phyloP scores from a whole-genome alignment of 1,284 basidiomycete genomes.

The Schizopora paradoxa region DNA sequence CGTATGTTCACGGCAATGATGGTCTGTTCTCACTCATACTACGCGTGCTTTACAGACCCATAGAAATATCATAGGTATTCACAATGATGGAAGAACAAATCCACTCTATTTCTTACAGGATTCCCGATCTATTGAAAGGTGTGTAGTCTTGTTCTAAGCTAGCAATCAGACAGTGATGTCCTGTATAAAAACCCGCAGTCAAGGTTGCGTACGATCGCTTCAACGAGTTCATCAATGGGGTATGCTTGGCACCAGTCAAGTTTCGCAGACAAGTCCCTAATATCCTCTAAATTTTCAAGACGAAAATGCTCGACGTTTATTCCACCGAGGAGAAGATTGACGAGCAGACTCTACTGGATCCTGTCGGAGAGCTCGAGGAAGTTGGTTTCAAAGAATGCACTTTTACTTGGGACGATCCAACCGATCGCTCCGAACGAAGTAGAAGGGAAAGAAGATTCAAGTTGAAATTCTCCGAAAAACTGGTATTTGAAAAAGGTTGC shows the following conservation, averaged over 20 bases:
- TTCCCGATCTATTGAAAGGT: not conserved
- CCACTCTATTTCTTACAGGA: not conserved
- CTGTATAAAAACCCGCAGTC: too few relatives aligned
- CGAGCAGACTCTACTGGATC: not conserved
- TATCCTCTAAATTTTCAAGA: not conserved
- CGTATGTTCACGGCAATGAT: not conserved
- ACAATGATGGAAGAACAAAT: not conserved
- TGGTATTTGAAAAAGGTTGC: not conserved
- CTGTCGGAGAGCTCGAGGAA: not conserved
- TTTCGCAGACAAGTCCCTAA: not conserved
- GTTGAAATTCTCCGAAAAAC: not conserved
- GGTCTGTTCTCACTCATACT: not conserved
- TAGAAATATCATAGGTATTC: constrained; percentile 11
- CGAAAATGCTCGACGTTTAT: not conserved
- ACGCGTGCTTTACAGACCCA: too few relatives aligned
- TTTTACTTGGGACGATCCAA: not conserved
- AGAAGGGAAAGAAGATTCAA: not conserved
- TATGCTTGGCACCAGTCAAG: too few relatives aligned
- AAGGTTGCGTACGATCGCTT: not conserved
- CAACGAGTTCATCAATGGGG: not conserved
- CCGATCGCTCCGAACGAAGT: not conserved
- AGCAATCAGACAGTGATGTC: constrained; percentile 3
- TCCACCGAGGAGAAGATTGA: not conserved
- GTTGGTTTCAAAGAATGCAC: not conserved
- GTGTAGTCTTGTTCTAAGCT: not conserved